Conservation (phyloP, 306 rosid species). For the Ormosia semicastrata region DNA sequence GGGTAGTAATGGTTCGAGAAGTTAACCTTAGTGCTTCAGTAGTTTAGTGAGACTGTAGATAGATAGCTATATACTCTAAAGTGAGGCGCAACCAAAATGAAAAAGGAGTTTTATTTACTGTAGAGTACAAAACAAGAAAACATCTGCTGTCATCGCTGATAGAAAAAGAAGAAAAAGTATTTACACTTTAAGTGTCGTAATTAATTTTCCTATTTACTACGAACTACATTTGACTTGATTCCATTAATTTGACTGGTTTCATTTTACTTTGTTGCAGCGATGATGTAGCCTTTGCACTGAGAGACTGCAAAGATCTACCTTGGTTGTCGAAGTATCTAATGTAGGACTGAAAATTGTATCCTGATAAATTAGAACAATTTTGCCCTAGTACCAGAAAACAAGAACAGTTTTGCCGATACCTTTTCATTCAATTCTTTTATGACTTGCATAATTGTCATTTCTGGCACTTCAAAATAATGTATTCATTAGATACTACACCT, state of each 20-base stretch:
- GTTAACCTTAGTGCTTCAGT: neutral
- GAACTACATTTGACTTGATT: neutral
- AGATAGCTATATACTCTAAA: neutral
- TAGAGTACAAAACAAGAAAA: neutral
- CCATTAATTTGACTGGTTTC: slow-evolving; percentile 26
- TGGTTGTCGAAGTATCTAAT: slow-evolving; percentile 87
- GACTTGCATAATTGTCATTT: neutral
- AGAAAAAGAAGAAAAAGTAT: neutral
- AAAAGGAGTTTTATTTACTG: neutral
- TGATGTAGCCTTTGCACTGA: slow-evolving; percentile 84
- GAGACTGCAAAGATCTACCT: slow-evolving; percentile 72
- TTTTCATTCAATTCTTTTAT: slow-evolving; percentile 12
- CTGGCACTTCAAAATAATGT: neutral
- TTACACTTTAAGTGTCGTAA: neutral
- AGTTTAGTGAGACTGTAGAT: neutral
- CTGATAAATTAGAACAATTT: neutral
- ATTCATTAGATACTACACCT: neutral
- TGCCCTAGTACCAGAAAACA: neutral
- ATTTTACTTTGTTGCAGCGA: slow-evolving; percentile 47
- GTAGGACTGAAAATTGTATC: neutral
- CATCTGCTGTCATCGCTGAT: neutral
- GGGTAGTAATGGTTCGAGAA: neutral
- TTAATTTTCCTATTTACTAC: neutral
- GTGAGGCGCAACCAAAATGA: neutral
- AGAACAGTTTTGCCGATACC: slow-evolving; percentile 29